phyloP scores from a whole-genome alignment of 2,329 filamentous ascomycete genomes.

The Fusarium solani-melongenae region DNA sequence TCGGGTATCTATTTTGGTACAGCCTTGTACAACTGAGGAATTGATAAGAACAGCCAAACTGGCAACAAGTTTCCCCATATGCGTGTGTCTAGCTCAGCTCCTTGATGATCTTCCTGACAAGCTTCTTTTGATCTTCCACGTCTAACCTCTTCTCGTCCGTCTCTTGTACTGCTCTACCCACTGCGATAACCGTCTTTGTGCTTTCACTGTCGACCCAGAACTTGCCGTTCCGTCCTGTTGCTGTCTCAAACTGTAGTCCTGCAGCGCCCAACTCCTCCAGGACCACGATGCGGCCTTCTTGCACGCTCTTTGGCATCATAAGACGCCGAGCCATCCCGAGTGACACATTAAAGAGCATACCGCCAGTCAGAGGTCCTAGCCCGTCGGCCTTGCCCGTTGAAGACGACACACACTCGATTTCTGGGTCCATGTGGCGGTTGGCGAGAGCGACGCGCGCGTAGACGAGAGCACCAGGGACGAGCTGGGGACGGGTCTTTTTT shows the following conservation, averaged over 20 bases:
- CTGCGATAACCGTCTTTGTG: constrained; percentile 76
- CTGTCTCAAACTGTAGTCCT: constrained; percentile 90
- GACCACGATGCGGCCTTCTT: constrained; percentile 75
- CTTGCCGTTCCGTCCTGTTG: constrained; percentile 90
- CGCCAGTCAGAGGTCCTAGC: constrained; percentile 82
- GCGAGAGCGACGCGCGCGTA: constrained; percentile 87
- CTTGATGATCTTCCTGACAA: constrained; percentile 75
- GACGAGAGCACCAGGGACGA: constrained; percentile 80
- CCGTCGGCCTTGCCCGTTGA: constrained; percentile 90
- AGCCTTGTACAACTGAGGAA: constrained; percentile 31
- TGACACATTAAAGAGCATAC: constrained; percentile 87
- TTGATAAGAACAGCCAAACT: constrained; percentile 34
- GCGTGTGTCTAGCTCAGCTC: constrained; percentile 57
- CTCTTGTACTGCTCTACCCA: constrained; percentile 81
- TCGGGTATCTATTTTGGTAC: constrained; percentile 43
- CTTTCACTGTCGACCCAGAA: constrained; percentile 90
- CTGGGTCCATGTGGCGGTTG: constrained; percentile 86
- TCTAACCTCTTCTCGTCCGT: constrained; percentile 77
- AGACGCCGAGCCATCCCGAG: constrained; percentile 84
- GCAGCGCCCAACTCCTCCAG: constrained; percentile 81
- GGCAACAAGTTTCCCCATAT: constrained; percentile 19
- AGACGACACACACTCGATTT: constrained; percentile 89
- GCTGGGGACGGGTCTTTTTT: constrained; percentile 88
- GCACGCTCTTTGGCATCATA: constrained; percentile 71
- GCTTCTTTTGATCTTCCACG: constrained; percentile 75